These are phyloP conservation scores for Penicillium sp. DNA, from an alignment of 2,329 filamentous ascomycete species.

Conservation along the genomic window DNA sequence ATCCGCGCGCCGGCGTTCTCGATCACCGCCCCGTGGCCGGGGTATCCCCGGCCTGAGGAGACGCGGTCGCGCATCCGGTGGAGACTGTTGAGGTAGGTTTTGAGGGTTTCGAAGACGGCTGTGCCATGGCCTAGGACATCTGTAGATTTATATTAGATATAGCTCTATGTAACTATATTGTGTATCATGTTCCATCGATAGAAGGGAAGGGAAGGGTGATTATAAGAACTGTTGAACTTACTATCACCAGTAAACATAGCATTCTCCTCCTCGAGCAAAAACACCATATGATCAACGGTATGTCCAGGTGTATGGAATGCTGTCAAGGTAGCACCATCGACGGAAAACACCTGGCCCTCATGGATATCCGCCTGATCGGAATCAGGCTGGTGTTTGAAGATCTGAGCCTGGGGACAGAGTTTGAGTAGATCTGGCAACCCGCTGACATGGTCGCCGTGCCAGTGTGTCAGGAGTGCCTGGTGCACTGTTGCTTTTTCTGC, in stretches of 20 bases:
- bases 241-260: constrained; percentile 86
- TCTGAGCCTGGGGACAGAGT: constrained; percentile 60
- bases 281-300: constrained; percentile 76
- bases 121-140: constrained; percentile 83
- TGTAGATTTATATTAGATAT: constrained; percentile 15
- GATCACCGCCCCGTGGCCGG: constrained; percentile 81
- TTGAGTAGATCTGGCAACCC: constrained; percentile 70
- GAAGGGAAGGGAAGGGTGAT: neutral
- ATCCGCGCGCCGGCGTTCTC: constrained; percentile 71
- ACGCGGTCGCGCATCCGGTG: constrained; percentile 64
- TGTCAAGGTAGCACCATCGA: constrained; percentile 59
- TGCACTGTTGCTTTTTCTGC: constrained; percentile 68
- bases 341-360: constrained; percentile 55
- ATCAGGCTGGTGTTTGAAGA: constrained; percentile 67
- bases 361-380: constrained; percentile 54
- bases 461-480: constrained; percentile 80
- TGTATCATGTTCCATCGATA: neutral
- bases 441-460: constrained; percentile 83
- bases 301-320: constrained; percentile 73
- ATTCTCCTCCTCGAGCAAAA: constrained; percentile 73
- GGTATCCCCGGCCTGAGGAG: constrained; percentile 67
- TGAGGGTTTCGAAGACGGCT: constrained; percentile 77
- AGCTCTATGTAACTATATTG: neutral
- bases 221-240: constrained; percentile 26
- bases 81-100: constrained; percentile 67